Base-by-base conservation (phyloP, 169 alveolate species). In the Eimeria praecox region DNA sequence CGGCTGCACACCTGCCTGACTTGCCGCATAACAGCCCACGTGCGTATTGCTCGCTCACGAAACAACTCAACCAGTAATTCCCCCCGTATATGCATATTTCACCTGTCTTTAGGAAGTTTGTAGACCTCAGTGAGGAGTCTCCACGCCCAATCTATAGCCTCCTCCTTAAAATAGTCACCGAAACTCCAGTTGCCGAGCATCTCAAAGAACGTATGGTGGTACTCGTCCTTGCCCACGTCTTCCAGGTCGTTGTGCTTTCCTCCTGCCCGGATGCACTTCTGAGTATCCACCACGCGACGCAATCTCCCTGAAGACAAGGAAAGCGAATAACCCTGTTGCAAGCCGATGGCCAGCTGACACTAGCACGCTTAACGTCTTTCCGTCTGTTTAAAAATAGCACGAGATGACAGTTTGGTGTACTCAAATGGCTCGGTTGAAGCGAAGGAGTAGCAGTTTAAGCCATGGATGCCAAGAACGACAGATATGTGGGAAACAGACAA, bases 101-200 rank as follows among this genome's bases (percentile, higher is more conserved):
- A 96, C 96, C 99, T 88, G 66, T 97, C 97, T 22, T 97, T 94
- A 62, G 98, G 97, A 69, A 98, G 97, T 49, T 96, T 96, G 97
- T 98, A 98, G 46, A 98, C 99, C 94, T 98, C 97, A 0, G 99
- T 98, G 93, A 99, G 98, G 64, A 98, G 96, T 93, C 98, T 98
- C 99, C 99, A 99, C 44, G 99, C 99, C 98, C 97, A 98, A 8
- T 96, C 98, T 59, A 99, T 98, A 46, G 99, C 99, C 77, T 98
- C 99, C 88, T 97, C 97, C 96, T 99, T 99, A 97, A 99, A 98
- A 94, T 98, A 99, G 97, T 98, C 99, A 16, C 99, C 99, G 87
- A 99, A 99, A 92, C 99, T 97, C 99, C 99, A 99, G 96, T 98
- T 98, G 59, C 99, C 99, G n/a, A 99, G 97, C 99, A 99, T 99